phyloP scores from a whole-genome alignment of 352 stramenopile species.

The Plasmopara muralis region DNA sequence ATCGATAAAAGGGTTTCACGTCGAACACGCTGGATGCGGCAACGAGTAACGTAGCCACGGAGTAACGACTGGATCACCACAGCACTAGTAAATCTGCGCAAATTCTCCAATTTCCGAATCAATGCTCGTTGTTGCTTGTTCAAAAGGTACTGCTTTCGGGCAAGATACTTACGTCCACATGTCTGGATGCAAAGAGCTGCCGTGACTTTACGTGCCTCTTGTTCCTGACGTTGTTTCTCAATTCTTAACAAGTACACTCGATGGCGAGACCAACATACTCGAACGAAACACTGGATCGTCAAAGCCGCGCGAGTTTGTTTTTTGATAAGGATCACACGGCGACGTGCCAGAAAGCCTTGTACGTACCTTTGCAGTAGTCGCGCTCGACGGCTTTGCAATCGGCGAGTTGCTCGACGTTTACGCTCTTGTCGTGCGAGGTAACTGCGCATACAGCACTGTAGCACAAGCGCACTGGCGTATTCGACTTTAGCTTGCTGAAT shows the following conservation, averaged over 20 bases:
- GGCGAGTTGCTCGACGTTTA: constrained; percentile 12
- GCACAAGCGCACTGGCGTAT: constrained; percentile 35
- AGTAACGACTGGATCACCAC: constrained; percentile 57
- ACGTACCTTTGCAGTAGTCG: constrained; percentile 44
- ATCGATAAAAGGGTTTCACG: constrained; percentile 70
- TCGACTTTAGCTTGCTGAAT: constrained; percentile 66
- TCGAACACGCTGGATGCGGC: constrained; percentile 35
- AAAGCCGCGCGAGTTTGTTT: constrained; percentile 36
- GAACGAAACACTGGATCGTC: constrained; percentile 49
- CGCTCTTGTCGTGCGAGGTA: constrained; percentile 49
- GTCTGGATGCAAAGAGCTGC: constrained; percentile 51
- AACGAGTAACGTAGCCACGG: constrained; percentile 53
- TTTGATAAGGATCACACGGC: constrained; percentile 19
- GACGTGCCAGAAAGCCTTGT: constrained; percentile 43
- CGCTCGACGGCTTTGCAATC: constrained; percentile 18
- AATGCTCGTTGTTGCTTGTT: constrained; percentile 27
- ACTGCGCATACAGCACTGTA: constrained; percentile 54
- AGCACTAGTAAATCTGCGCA: constrained; percentile 36
- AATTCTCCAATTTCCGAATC: constrained; percentile 27
- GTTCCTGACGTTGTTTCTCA: constrained; percentile 29
- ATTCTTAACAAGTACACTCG: constrained; percentile 31
- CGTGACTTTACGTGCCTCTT: constrained; percentile 17
- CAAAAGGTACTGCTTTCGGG: constrained; percentile 28
- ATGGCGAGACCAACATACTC: constrained; percentile 31
- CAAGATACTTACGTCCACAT: constrained; percentile 30